Evolutionary conservation across 1,284 basidiomycete genomes (phyloP), one percentile per base, ranked within the genome.

Genomic region (Phaffia rhodozyma): DNA sequence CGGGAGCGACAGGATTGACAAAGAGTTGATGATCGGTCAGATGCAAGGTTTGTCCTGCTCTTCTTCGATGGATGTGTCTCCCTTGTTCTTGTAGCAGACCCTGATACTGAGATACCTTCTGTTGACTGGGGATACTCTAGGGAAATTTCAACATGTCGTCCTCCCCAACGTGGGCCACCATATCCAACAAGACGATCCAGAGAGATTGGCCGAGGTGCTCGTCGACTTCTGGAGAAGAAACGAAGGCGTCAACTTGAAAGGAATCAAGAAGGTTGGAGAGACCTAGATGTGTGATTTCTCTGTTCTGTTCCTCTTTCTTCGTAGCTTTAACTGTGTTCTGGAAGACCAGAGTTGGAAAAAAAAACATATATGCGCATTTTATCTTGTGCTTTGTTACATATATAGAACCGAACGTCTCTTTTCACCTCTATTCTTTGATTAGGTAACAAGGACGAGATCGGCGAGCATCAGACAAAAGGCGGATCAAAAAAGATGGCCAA

Each of bases 21-120:
- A 84, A 69, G 86, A 90, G 68, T 80, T 98, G 51, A 97, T 96
- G 87, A 93, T 98, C 58, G 96, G 92, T 0, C 94, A 98, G 75
- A 97, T 98, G 94, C 75, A 61, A 30, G 64, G 62, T 66, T 66
- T 23, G 23, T 43, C 29, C 23, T 5, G 16, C 18, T 25, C 25
- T 27, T 11, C 48, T 25, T 38, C 38, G 32, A 32, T n/a, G 29
- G 3, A 11, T 49, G 13, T 6, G 7, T 25, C 21, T 29, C 49
- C 49, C 61, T 50, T 43, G 34, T 20, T 11, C 9, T 20, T 25
- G 59, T n/a, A n/a, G n/a, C n/a, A n/a, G n/a, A n/a, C n/a, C n/a
- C n/a, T n/a, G n/a, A n/a, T n/a, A n/a, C n/a, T n/a, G n/a, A n/a
- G n/a, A n/a, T n/a, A n/a, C n/a, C n/a, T n/a, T n/a, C n/a, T n/a